Percentiles rank a stretch among this genome's conserved stretches.
Evolutionary conservation across 257 asterid genomes (phyloP).

Genomic region (Haberlea rhodopensis): DNA sequence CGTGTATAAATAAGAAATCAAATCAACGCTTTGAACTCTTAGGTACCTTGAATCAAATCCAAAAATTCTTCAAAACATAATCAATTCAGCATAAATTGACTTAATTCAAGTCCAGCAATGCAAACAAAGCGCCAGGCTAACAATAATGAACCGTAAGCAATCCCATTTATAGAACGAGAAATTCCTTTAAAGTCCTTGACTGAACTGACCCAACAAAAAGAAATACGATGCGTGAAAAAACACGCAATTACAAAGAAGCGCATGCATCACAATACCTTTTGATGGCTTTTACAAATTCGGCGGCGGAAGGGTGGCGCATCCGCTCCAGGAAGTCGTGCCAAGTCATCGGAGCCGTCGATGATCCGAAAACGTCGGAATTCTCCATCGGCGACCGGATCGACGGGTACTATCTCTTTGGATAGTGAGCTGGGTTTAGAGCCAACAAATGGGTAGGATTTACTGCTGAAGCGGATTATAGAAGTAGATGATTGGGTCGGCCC

Average conservation of each 20-base stretch:
- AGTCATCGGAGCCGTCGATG: conserved; percentile 87
- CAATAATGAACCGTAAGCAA: background rate
- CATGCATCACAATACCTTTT: conserved; percentile 48
- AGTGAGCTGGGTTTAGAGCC: conserved; percentile 29
- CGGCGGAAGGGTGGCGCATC: conserved; percentile 96
- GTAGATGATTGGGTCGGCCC: background rate
- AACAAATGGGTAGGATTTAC: conserved; percentile 20
- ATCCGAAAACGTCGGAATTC: conserved; percentile 69
- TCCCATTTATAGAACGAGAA: background rate
- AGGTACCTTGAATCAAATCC: background rate
- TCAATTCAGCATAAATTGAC: background rate
- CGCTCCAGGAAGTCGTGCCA: conserved; percentile 98
- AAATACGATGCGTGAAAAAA: background rate
- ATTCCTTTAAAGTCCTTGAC: background rate
- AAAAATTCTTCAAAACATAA: background rate
- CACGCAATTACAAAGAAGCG: background rate
- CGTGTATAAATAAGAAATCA: background rate
- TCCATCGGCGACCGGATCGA: conserved; percentile 61
- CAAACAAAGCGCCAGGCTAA: background rate
- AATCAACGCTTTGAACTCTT: background rate
- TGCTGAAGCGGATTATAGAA: background rate
- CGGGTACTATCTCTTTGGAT: conserved; percentile 20
- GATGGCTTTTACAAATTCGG: conserved; percentile 88
- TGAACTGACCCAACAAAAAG: too few relatives aligned
- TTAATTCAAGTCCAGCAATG: background rate